These are phyloP conservation scores for Globisporangium solare DNA, from an alignment of 352 stramenopile species.

Conservation along the genomic window DNA sequence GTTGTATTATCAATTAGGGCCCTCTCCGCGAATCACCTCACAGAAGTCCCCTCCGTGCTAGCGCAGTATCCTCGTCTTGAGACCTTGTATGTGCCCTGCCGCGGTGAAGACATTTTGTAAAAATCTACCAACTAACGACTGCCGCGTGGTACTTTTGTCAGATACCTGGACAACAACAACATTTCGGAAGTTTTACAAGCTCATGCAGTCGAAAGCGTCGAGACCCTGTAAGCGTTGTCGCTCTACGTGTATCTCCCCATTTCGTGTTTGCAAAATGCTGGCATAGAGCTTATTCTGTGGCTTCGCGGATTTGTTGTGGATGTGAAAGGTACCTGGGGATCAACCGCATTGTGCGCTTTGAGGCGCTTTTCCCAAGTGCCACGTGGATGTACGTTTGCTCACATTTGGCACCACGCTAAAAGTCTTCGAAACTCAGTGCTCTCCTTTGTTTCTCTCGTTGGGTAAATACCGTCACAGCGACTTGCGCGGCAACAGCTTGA, in stretches of 20 bases:
- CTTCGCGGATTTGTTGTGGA: background rate
- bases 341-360: background rate
- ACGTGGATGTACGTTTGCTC: no score
- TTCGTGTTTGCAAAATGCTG: background rate
- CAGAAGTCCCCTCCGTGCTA: background rate
- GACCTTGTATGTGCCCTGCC: slow-evolving; percentile 1
- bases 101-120: background rate
- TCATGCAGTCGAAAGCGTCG: background rate
- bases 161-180: slow-evolving; percentile 1
- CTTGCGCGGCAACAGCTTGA: background rate
- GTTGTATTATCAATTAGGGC: background rate
- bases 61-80: background rate
- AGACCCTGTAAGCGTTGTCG: background rate
- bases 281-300: background rate
- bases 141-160: background rate
- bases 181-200: background rate
- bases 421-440: no score
- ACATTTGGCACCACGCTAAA: no score
- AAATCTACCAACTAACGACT: no score
- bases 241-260: no score
- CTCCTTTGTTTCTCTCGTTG: no score
- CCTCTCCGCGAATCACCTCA: background rate
- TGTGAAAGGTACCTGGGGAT: slow-evolving; percentile 1
- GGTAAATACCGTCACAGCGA: no score
- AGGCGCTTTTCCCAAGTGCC: background rate